Percentiles rank a stretch among this genome's conserved stretches.
Conservation (phyloP, 2,329 filamentous ascomycete genomes). For the Eutypa lata region DNA sequence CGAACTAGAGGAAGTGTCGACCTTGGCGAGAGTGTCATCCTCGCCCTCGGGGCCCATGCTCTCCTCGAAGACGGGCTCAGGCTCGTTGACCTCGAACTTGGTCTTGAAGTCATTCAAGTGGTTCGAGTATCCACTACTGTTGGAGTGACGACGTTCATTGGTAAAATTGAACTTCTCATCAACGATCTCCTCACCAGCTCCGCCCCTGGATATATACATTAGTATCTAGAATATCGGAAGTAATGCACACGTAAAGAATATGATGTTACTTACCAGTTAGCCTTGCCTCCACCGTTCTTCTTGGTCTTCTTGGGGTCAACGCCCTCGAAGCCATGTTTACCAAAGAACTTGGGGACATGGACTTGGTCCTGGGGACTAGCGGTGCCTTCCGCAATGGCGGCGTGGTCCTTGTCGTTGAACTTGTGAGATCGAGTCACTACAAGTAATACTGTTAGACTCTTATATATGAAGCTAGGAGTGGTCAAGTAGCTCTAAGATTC, state of each 20-base stretch:
- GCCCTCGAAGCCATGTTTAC: slow-evolving; percentile 78
- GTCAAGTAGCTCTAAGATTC: too few relatives aligned
- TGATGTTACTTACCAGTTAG: slow-evolving; percentile 73
- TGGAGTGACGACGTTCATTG: slow-evolving; percentile 88
- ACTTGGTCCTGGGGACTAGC: slow-evolving; percentile 68
- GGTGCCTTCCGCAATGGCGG: slow-evolving; percentile 71
- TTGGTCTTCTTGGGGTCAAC: slow-evolving; percentile 89
- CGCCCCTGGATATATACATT: slow-evolving; percentile 78
- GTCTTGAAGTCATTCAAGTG: slow-evolving; percentile 81
- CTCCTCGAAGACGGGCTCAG: slow-evolving; percentile 91
- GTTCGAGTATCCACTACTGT: slow-evolving; percentile 74
- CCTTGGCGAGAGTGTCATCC: slow-evolving; percentile 54
- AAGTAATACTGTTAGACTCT: background rate
- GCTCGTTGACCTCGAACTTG: slow-evolving; percentile 90
- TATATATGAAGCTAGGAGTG: too few relatives aligned
- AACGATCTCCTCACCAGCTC: slow-evolving; percentile 76
- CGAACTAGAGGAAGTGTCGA: slow-evolving; percentile 56
- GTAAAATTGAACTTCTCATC: slow-evolving; percentile 80
- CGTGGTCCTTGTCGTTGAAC: slow-evolving; percentile 88
- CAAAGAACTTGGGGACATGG: slow-evolving; percentile 89
- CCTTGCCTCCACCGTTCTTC: slow-evolving; percentile 91
- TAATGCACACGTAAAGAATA: background rate
- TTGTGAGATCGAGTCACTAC: slow-evolving; percentile 98
- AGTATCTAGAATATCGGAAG: too few relatives aligned
- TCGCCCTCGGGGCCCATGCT: slow-evolving; percentile 62